Percentiles rank a stretch among this genome's conserved stretches.
phyloP scores from a whole-genome alignment of 192 early-diverging fungal genomes.

The Backusella mclennaniae region DNA sequence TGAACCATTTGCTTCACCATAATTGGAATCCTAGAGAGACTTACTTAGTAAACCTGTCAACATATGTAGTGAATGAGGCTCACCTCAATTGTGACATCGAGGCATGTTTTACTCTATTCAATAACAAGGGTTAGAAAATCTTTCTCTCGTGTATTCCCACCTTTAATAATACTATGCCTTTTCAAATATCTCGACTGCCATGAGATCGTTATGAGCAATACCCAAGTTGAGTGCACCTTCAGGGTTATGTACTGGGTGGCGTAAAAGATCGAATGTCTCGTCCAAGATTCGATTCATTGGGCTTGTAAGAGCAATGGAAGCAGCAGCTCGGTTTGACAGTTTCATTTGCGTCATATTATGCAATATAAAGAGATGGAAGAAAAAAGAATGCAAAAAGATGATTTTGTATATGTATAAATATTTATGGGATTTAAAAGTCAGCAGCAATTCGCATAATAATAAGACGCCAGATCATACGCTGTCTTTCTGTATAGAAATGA shows the following conservation, averaged over 20 bases:
- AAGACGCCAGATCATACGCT: too few relatives aligned
- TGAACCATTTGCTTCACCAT: slow-evolving; percentile 54
- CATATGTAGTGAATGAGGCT: not conserved
- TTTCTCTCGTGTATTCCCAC: not conserved
- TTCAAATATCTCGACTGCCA: slow-evolving; percentile 48
- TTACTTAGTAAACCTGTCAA: too few relatives aligned
- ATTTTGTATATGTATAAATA: not conserved
- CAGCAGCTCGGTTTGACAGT: slow-evolving; percentile 1
- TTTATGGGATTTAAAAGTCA: not conserved
- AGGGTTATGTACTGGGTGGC: slow-evolving; percentile 42
- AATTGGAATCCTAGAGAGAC: slow-evolving; percentile 38
- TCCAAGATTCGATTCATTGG: not conserved
- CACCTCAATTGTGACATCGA: not conserved
- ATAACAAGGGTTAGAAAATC: too few relatives aligned
- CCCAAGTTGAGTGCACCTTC: slow-evolving; percentile 80
- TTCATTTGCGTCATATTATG: slow-evolving; percentile 8
- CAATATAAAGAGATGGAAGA: not conserved
- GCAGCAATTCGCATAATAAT: not conserved
- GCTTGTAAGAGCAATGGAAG: not conserved
- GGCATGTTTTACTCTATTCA: not conserved
- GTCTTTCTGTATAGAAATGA: too few relatives aligned
- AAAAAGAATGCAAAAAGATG: too few relatives aligned
- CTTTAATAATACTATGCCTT: slow-evolving; percentile 44
- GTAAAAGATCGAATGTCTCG: not conserved
- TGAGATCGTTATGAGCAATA: slow-evolving; percentile 75